Percentiles rank a stretch among this genome's conserved stretches.
Evolutionary conservation across 1,139 yeast species (phyloP).

Genomic region (Lizanozyma gosingica): DNA sequence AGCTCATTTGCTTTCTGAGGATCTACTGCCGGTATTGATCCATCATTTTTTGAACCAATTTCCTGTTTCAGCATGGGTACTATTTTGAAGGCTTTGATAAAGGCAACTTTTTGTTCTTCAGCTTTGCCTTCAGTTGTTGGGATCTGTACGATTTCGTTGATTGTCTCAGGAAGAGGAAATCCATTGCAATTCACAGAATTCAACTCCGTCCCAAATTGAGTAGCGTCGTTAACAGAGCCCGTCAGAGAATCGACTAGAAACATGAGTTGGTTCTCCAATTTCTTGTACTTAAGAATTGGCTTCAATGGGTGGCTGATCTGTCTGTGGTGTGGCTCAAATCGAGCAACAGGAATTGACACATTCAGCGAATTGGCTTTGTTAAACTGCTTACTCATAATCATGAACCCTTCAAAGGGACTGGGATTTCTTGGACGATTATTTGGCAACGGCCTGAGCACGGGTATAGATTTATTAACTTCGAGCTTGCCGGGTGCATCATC

Average conservation of each 20-base stretch:
- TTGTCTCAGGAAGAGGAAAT: conserved; percentile 52
- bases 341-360: neutral
- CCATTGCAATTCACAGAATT: conserved; percentile 58
- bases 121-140: conserved; percentile 41
- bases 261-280: conserved; percentile 23
- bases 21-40: too few relatives aligned
- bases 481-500: neutral
- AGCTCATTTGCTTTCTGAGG: neutral
- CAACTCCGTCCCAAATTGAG: conserved; percentile 67
- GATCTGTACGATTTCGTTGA: conserved; percentile 55
- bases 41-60: neutral
- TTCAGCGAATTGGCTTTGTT: neutral
- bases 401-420: neutral
- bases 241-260: conserved; percentile 61
- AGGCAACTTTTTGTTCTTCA: conserved; percentile 39
- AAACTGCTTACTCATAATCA: neutral
- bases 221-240: conserved; percentile 60
- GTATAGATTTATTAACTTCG: neutral
- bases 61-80: neutral
- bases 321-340: neutral
- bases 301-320: neutral
- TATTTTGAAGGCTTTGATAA: conserved; percentile 38
- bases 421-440: neutral
- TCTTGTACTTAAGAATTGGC: neutral
- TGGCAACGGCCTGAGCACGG: neutral